Base-by-base conservation (phyloP, 768 basidiomycete species). In the Mycena capillaripes region DNA sequence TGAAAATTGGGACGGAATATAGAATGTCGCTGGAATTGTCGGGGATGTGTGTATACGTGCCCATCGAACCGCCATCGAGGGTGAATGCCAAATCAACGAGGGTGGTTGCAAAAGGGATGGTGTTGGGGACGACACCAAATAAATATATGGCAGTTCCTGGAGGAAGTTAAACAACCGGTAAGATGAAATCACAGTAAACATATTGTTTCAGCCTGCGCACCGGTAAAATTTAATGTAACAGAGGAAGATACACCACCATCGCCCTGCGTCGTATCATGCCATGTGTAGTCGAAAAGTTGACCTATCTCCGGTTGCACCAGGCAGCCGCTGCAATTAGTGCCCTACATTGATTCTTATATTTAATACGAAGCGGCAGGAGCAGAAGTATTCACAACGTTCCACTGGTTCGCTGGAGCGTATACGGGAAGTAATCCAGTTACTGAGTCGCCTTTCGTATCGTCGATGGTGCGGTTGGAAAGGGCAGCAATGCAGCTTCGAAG, bases 351-450 rank as follows among this genome's bases (percentile, higher is more conserved):
- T 16, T 52, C 4, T 61, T 42, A 16, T 42, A 19, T 7, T 21
- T 32, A 34, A 17, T 21, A 16, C 25, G 29, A 61, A 59, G 42
- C 14, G 25, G 5, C 23, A n/a, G 10, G 6, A 1, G n/a, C 1
- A 17, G 4, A 29, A 10, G 34, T 19, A 40, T 50, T 27, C 7
- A 55, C 63, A 27, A n/a, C 5, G 42, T 53, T 65, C 63, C 63
- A 65, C 10, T 38, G 34, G 1, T 9, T 21, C 34, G 5, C 50
- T 21, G 63, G 63, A 5, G 63, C 34, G 36, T 65, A 65, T 5
- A 65, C 11, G 14, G 63, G 63, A 32, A 55, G 36, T 9, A 65
- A 65, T 42, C 63, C 63, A 53, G 63, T 65, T 65, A 65, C 30
- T 2, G 63, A 25, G 52, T 65, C 63, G 7, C 63, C 52, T 34